These are phyloP conservation scores for Aspergillus saccharolyticus DNA, from an alignment of 495 filamentous ascomycete genomes.

Conservation along the genomic window DNA sequence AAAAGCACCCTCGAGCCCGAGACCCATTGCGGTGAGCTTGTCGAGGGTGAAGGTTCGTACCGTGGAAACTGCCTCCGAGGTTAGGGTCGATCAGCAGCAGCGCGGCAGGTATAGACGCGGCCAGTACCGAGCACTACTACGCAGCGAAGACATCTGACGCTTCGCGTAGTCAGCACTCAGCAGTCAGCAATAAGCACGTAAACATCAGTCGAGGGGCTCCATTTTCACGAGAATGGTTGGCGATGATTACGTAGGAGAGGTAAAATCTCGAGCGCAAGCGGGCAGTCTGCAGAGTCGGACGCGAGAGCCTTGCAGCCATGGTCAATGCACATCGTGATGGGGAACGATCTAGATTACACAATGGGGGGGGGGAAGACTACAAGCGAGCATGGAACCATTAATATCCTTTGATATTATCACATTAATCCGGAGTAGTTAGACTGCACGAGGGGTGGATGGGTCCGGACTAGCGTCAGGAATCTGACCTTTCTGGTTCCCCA, in stretches of 20 bases:
- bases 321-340: background rate
- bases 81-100: background rate
- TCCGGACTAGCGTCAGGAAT: background rate
- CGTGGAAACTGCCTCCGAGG: background rate
- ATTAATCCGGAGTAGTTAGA: too few species aligned
- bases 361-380: background rate
- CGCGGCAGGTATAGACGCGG: background rate
- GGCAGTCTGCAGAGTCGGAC: background rate
- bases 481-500: background rate
- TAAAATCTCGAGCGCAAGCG: background rate
- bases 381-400: background rate
- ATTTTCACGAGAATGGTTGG: background rate
- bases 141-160: background rate
- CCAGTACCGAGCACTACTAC: background rate
- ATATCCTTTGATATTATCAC: background rate
- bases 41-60: background rate
- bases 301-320: conserved; percentile 1
- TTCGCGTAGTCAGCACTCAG: too few species aligned
- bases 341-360: background rate
- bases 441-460: background rate
- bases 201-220: background rate
- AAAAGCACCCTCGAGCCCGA: conserved; percentile 11
- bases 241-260: background rate
- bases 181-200: too few species aligned
- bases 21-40: background rate